phyloP scores from a whole-genome alignment of 352 stramenopile species.

The Globisporangium yorkense region DNA sequence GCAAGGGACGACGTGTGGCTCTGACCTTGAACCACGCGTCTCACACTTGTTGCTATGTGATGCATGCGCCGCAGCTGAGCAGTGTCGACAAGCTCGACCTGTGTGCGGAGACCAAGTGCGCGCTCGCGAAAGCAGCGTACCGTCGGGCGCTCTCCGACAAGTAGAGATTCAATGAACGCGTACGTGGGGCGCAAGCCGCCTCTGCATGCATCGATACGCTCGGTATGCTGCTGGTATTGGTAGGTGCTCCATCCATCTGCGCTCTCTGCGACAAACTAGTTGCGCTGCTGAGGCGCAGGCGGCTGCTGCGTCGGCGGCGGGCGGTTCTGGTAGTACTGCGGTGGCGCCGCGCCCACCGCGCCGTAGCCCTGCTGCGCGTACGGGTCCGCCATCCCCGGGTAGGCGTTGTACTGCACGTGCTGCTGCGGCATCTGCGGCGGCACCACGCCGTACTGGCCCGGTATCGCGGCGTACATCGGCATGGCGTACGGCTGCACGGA shows the following conservation, averaged over 20 bases:
- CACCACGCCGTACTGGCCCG: constrained; percentile 8
- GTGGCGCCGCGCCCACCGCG: constrained; percentile 1
- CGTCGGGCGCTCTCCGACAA: constrained; percentile 24
- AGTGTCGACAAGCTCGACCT: constrained; percentile 43
- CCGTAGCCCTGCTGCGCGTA: constrained; percentile 20
- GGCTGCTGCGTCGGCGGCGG: constrained; percentile 16
- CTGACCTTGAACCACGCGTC: not conserved
- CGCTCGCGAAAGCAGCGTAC: constrained; percentile 38
- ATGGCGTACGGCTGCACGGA: constrained; percentile 20
- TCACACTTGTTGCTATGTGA: not conserved
- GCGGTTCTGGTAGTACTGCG: constrained; percentile 23
- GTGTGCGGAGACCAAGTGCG: constrained; percentile 64
- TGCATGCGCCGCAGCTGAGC: constrained; percentile 24
- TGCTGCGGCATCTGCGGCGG: constrained; percentile 16
- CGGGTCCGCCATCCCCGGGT: constrained; percentile 19
- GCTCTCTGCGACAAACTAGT: constrained; percentile 5
- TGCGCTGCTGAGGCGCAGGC: constrained; percentile 4
- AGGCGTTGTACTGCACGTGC: constrained; percentile 19
- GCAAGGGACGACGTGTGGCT: not conserved
- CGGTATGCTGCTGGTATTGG: no score
- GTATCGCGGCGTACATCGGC: constrained; percentile 24
- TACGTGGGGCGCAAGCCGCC: no score
- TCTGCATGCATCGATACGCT: no score
- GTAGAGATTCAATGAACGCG: not conserved
- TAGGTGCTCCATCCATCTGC: no score